These are phyloP conservation scores for Lactifluus rugatus DNA, from an alignment of 768 basidiomycete genomes.

Conservation along the genomic window DNA sequence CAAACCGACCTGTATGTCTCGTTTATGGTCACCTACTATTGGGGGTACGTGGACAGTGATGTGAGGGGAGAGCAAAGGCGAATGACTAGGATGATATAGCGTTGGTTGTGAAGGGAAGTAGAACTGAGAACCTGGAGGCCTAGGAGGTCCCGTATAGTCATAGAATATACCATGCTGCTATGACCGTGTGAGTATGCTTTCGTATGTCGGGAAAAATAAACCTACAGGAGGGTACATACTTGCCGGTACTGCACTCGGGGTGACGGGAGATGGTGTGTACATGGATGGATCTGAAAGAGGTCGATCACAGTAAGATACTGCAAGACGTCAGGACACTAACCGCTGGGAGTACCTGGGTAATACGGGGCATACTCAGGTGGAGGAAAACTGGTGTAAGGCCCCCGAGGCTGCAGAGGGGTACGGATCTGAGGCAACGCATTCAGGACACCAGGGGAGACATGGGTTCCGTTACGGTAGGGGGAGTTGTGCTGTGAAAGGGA, in stretches of 20 bases:
- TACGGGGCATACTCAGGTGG: slow-evolving; percentile 52
- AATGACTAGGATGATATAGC: slow-evolving; percentile 47
- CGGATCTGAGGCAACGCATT: slow-evolving; percentile 32
- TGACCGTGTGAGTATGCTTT: slow-evolving; percentile 31
- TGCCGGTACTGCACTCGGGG: slow-evolving; percentile 32
- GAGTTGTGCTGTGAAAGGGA: slow-evolving; percentile 25
- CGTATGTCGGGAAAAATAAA: slow-evolving; percentile 29
- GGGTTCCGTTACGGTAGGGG: slow-evolving; percentile 30
- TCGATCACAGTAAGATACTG: slow-evolving; percentile 43
- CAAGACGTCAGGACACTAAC: slow-evolving; percentile 35
- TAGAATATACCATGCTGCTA: slow-evolving; percentile 49
- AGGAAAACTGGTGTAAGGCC: slow-evolving; percentile 41
- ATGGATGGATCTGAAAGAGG: slow-evolving; percentile 39
- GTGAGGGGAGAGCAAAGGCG: slow-evolving; percentile 46
- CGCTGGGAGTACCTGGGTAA: slow-evolving; percentile 41
- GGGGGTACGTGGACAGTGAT: slow-evolving; percentile 32
- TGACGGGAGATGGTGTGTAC: slow-evolving; percentile 40
- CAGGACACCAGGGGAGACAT: slow-evolving; percentile 25
- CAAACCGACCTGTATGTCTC: slow-evolving; percentile 40
- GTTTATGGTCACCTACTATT: slow-evolving; percentile 44
- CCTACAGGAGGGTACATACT: slow-evolving; percentile 40
- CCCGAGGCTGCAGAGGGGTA: slow-evolving; percentile 35
- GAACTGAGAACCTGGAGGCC: slow-evolving; percentile 45
- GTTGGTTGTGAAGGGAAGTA: slow-evolving; percentile 53
- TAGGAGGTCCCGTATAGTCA: slow-evolving; percentile 42